Conservation (phyloP, 1,284 basidiomycete genomes). For the Ceratobasidium sp. region DNA sequence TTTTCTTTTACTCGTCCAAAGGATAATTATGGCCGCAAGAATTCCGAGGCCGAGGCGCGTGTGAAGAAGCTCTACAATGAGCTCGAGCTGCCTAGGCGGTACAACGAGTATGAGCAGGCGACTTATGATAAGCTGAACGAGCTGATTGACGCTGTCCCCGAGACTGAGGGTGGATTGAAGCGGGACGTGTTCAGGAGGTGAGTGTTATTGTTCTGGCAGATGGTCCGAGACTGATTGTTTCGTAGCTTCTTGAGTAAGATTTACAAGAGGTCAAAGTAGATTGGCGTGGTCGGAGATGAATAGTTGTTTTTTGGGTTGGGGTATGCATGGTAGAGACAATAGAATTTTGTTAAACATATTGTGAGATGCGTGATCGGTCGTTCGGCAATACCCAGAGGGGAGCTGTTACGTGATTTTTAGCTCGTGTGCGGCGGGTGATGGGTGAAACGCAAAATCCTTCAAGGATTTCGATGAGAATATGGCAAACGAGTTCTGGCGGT, state of each 20-base stretch:
- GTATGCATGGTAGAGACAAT: neutral
- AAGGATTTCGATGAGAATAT: too few species aligned
- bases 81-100: constrained; percentile 72
- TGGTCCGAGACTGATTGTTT: neutral
- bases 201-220: neutral
- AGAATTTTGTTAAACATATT: neutral
- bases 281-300: too few species aligned
- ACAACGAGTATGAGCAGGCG: constrained; percentile 80
- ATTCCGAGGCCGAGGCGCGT: constrained; percentile 64
- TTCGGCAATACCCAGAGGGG: neutral
- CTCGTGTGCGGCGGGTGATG: neutral
- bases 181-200: constrained; percentile 74
- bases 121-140: constrained; percentile 71
- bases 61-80: constrained; percentile 84
- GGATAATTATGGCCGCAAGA: constrained; percentile 89
- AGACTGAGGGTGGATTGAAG: constrained; percentile 69
- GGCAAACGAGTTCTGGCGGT: too few species aligned
- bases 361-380: neutral
- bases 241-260: constrained; percentile 84
- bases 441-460: too few species aligned
- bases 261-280: constrained; percentile 83
- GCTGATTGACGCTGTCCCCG: constrained; percentile 75
- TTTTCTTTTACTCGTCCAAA: constrained; percentile 50
- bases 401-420: neutral
- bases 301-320: neutral